Base-by-base conservation (phyloP, 352 stramenopile species). In the Globisporangium viniferum region DNA sequence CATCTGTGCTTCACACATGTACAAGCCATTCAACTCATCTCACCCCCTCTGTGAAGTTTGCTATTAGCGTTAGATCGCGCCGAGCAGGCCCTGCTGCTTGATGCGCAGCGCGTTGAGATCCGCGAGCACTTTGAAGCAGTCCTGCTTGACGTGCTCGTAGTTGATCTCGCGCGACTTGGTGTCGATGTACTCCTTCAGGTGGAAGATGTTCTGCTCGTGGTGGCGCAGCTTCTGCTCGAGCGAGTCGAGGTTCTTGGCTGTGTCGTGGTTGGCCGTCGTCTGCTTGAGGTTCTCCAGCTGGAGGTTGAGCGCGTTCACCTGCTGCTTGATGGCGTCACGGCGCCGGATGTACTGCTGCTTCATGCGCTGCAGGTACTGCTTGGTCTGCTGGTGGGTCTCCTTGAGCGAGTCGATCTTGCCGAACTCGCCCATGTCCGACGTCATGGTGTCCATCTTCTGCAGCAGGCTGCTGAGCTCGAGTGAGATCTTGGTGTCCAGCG, bases 191-290 rank as follows among this genome's bases (percentile, higher is more conserved):
- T 98, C 93, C 69, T 85, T 86, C 29, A 98, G 65, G 69, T 93
- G 88, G 74, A 97, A 97, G 57, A 98, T 97, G 55, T 93, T 97
- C 72, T 97, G 91, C 72, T 97, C 90, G 70, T 97, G 92, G 68
- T 96, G 88, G 10, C 88, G 80, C 65, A 98, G 72, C 70, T 97
- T 97, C 59, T 95, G 84, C 76, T 98, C 92, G 12, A 98, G 77
- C 1, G 86, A 80, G 65, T 95, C 82, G 51, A 97, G 65, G 39
- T 79, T 93, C 65, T 91, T 92, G 49, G 83, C 81, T 0, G 85
- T 93, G 69, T 97, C 86, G 61, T 93, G 90, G 62, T 84, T 81
- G 3, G 75, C 74, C 1, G 78, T 88, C 68, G 91, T 76, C 18
- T 92, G 81, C 64, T 92, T 92, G 62, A 92, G 62, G 55, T 87